These are phyloP conservation scores for Lentinula novae-zelandiae DNA, from an alignment of 1,284 basidiomycete genomes.

Conservation along the genomic window DNA sequence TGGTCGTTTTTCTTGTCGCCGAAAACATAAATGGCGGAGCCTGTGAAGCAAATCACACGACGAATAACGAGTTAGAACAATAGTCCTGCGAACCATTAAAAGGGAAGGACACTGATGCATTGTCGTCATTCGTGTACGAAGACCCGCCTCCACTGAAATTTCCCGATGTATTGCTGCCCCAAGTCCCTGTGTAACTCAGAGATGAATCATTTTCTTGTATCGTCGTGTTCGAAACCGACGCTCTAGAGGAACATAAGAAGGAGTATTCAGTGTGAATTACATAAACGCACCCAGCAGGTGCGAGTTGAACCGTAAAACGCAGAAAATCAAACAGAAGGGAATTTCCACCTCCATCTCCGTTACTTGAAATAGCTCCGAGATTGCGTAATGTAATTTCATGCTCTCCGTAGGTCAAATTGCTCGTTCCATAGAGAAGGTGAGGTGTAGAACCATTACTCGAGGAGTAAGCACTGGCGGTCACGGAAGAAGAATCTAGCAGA, in stretches of 20 bases:
- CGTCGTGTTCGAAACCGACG: conserved; percentile 33
- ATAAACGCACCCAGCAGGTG: conserved; percentile 28
- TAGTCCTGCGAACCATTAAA: conserved; percentile 30
- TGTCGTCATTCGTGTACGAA: conserved; percentile 35
- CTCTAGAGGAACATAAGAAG: conserved; percentile 20
- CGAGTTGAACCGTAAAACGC: conserved; percentile 33
- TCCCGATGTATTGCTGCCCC: conserved; percentile 35
- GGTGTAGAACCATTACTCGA: conserved; percentile 27
- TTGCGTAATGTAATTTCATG: conserved; percentile 35
- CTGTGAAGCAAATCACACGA: conserved; percentile 18
- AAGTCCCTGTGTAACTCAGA: conserved; percentile 33
- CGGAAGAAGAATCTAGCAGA: conserved; percentile 26
- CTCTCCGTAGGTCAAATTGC: conserved; percentile 30
- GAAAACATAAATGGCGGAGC: conserved; percentile 38
- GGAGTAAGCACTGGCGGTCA: conserved; percentile 22
- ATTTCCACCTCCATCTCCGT: conserved; percentile 29
- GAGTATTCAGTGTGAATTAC: neutral
- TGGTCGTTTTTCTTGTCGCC: conserved; percentile 46
- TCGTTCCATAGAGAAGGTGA: conserved; percentile 29
- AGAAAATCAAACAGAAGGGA: conserved; percentile 35
- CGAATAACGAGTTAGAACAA: neutral
- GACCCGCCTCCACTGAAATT: conserved; percentile 41
- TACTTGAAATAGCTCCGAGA: conserved; percentile 28
- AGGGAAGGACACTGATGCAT: conserved; percentile 31
- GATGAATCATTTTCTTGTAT: conserved; percentile 33